phyloP scores from a whole-genome alignment of 352 stramenopile genomes.

The Phytophthora melonis region DNA sequence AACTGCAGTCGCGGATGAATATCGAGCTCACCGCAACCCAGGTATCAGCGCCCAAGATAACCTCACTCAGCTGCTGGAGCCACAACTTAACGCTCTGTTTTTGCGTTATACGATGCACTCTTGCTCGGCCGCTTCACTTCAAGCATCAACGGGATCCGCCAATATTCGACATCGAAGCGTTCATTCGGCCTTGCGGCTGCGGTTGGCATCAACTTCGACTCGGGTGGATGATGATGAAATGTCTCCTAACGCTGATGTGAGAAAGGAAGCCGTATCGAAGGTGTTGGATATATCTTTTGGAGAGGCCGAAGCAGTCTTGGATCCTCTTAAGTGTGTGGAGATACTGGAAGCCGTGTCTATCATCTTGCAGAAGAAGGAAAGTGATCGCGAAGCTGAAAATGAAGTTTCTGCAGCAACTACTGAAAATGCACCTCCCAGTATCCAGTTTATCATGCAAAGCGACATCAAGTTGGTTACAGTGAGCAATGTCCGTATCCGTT shows the following conservation, averaged over 20 bases:
- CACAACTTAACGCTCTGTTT: conserved; percentile 50
- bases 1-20: conserved; percentile 37
- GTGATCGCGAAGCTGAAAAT: not conserved
- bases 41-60: conserved; percentile 52
- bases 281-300: conserved; percentile 52
- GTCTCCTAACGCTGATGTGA: not conserved
- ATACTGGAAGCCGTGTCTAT: conserved; percentile 37
- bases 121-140: conserved; percentile 42
- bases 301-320: conserved; percentile 31
- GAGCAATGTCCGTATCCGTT: conserved; percentile 38
- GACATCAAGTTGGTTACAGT: conserved; percentile 47
- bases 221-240: conserved; percentile 15
- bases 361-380: conserved; percentile 19
- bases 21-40: conserved; percentile 50
- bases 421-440: not conserved
- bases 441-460: conserved; percentile 22
- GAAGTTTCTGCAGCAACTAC: conserved; percentile 1
- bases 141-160: conserved; percentile 20
- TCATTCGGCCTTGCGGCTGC: conserved; percentile 72
- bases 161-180: conserved; percentile 60
- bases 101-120: conserved; percentile 48
- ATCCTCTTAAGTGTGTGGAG: conserved; percentile 38
- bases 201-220: conserved; percentile 33
- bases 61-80: conserved; percentile 51
- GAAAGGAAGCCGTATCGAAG: conserved; percentile 32